Conservation (phyloP, 306 rosid species). For the Rubus parviflorus region DNA sequence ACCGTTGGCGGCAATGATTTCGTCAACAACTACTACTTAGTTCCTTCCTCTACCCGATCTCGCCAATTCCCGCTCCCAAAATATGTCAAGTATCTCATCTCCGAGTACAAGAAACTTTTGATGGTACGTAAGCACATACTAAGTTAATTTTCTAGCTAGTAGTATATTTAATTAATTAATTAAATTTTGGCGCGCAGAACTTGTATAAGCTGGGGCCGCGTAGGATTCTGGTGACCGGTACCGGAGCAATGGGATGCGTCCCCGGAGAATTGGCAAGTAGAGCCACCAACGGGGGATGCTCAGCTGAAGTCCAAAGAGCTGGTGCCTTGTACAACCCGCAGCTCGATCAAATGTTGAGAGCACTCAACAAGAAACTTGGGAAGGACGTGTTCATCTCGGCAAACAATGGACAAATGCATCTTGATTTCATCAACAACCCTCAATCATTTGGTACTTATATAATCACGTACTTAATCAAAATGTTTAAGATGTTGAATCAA, state of each 20-base stretch:
- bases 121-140: conserved; percentile 33
- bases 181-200: conserved; percentile 29
- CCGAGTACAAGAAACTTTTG: conserved; percentile 58
- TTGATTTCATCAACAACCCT: conserved; percentile 54
- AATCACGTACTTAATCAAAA: neutral
- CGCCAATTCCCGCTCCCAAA: conserved; percentile 49
- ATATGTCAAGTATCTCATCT: conserved; percentile 58
- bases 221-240: conserved; percentile 72
- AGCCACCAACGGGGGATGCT: conserved; percentile 53
- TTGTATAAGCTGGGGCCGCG: conserved; percentile 59
- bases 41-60: conserved; percentile 62
- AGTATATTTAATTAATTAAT: neutral
- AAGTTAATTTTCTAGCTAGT: too few relatives aligned
- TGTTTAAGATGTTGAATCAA: neutral
- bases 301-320: conserved; percentile 64
- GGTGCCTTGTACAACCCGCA: conserved; percentile 65
- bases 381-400: conserved; percentile 49
- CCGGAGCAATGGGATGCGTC: conserved; percentile 73
- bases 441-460: conserved; percentile 45
- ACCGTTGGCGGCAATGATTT: conserved; percentile 71
- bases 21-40: conserved; percentile 69
- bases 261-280: conserved; percentile 74
- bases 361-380: conserved; percentile 56
- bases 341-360: conserved; percentile 49
- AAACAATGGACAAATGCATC: conserved; percentile 51